Evolutionary conservation across 306 rosid species (phyloP).

Genomic region (Cicer arietinum): DNA sequence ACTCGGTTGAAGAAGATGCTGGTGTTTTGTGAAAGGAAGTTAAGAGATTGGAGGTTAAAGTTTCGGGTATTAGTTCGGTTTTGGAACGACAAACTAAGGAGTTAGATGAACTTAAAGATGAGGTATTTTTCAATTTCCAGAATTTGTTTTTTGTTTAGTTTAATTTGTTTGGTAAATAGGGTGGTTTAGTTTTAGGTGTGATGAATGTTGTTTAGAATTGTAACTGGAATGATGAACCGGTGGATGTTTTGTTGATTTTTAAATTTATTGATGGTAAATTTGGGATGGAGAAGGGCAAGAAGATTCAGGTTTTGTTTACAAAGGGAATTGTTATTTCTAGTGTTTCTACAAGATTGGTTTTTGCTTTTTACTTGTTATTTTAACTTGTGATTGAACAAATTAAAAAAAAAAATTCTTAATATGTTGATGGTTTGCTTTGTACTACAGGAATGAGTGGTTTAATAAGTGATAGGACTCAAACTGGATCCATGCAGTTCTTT

Average conservation of each 20-base stretch:
- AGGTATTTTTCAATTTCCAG: conserved; percentile 51
- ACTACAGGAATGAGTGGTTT: background rate
- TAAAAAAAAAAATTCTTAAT: background rate
- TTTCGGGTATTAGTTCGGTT: conserved; percentile 59
- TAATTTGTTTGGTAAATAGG: conserved; percentile 4
- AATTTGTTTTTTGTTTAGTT: background rate
- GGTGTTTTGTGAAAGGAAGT: conserved; percentile 65
- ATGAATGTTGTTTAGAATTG: conserved; percentile 20
- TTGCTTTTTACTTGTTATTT: conserved; percentile 9
- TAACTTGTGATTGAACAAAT: background rate
- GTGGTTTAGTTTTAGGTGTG: conserved; percentile 6
- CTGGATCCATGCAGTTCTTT: background rate
- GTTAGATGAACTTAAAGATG: conserved; percentile 53
- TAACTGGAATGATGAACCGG: conserved; percentile 8
- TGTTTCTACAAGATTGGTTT: background rate
- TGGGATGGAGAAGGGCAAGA: background rate
- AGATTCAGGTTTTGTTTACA: background rate
- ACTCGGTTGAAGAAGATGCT: conserved; percentile 52
- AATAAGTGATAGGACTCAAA: conserved; percentile 20
- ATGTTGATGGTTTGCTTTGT: conserved; percentile 20
- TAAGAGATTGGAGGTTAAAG: conserved; percentile 64
- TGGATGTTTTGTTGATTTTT: conserved; percentile 13
- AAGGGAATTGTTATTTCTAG: conserved; percentile 10
- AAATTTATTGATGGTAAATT: conserved; percentile 8
- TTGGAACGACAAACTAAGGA: conserved; percentile 63